Base-by-base conservation (phyloP, 257 asterid genomes). In the Solanum boliviense region DNA sequence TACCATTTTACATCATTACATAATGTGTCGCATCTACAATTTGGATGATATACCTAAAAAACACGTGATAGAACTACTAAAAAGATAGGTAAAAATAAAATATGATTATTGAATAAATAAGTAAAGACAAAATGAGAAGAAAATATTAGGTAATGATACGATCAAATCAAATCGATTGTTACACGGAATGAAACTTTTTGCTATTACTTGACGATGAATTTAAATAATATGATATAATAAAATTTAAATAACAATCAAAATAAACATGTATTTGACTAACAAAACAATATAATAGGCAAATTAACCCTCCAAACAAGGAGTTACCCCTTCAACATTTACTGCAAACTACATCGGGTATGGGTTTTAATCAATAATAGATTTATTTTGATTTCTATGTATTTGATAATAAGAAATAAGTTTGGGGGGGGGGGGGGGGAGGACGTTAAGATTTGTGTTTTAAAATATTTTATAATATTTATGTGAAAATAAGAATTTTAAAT, bases 91-190 rank as follows among this genome's bases (percentile, higher is more conserved):
- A 23, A 60, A 21, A 9, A 4, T 60, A 23, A 60, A 23, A 60
- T 60, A 60, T 9, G 12, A 21, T 60, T 4, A 8, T 9, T 60
- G 13, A 23, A 60, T n/a, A 65, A 65, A n/a, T 5, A 62, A 10
- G 3, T 62, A n/a, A 62, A n/a, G 7, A 65, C 7, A 65, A n/a
- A 65, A 65, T 65, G 13, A 65, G 71, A 2, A 65, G 15, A 65
- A 10, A n/a, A 2, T n/a, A 23, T 65, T n/a, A 65, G 3, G 0
- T 10, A 65, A n/a, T 65, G 32, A 65, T 0, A 2, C 4, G 1
- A 65, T 62, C 15, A 62, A 0, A 62, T 4, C 31, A 62, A 23
- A 5, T n/a, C 7, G 1, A n/a, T 62, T 5, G 31, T n/a, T 62
- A 62, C 0, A 23, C 3, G 3, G 1, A 4, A 62, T 62, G 8